Evolutionary conservation across 352 stramenopile species (phyloP).

Genomic region (Globisporangium spiculum): DNA sequence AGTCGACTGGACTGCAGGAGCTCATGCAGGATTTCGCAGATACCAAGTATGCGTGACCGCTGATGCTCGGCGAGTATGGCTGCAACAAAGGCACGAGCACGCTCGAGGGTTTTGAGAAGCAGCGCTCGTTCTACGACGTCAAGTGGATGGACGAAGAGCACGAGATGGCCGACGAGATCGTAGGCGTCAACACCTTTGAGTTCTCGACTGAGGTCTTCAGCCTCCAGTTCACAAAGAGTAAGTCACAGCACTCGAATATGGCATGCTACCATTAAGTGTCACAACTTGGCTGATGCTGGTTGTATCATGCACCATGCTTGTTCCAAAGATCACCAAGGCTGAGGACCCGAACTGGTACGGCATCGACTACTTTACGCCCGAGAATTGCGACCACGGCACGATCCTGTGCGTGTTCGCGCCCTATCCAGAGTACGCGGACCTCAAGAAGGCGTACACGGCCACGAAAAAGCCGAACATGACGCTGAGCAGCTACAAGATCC

Average conservation of each 20-base stretch:
- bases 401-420: constrained; percentile 51
- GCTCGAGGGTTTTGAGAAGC: constrained; percentile 43
- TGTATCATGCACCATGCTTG: neutral
- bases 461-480: constrained; percentile 37
- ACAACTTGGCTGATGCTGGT: no score
- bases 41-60: constrained; percentile 30
- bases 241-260: no score
- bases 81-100: constrained; percentile 52
- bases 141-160: constrained; percentile 84
- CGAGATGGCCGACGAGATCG: constrained; percentile 67
- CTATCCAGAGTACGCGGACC: constrained; percentile 67
- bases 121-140: constrained; percentile 49
- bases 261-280: no score
- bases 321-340: neutral
- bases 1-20: constrained; percentile 37
- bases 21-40: constrained; percentile 48
- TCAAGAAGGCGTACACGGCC: constrained; percentile 67
- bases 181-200: constrained; percentile 78
- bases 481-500: neutral
- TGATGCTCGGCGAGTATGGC: constrained; percentile 60
- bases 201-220: constrained; percentile 63
- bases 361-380: constrained; percentile 63
- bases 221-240: constrained; percentile 24
- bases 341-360: constrained; percentile 16
- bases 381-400: constrained; percentile 66